Evolutionary conservation across 2,329 filamentous ascomycete species (phyloP), one percentile per base, ranked within the genome.

Genomic region (Ophiostoma sp.): DNA sequence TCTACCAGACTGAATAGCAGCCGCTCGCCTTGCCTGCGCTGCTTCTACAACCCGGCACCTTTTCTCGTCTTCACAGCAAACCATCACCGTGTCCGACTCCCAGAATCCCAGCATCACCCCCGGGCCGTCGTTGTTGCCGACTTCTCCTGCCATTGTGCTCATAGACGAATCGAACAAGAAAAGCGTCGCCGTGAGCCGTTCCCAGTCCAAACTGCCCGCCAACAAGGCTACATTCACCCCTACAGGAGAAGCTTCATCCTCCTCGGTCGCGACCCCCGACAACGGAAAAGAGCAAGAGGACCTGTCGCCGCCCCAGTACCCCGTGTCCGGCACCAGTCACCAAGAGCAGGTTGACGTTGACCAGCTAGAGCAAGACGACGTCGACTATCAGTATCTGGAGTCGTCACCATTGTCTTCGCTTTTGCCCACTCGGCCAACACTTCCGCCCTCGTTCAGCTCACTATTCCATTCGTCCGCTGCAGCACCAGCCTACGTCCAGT

Each of bases 361-460:
- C 66, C 41, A 47, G 41, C 49, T 36, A 11, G 38, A 55, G 16
- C 47, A 27, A 38, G 49, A 52, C 40, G 4, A 58, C 11, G 45
- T 12, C 7, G 8, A 60, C 60, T 38, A 41, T 40, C 60, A 60
- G 27, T 60, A 60, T 42, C 27, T 38, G 7, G 66, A 62, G 5
- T 16, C 69, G 44, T 58, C 58, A 16, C 52, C 65, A 18, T 45
- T 40, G 41, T 62, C 66, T 1, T 58, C 68, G 12, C 45, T 64
- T 11, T 36, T 68, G 11, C 62, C 68, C 52, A 36, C 41, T n/a
- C 65, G 52, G 16, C 42, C 55, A 16, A n/a, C 55, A 8, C 67
- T 47, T 78, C 85, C 84, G 68, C 86, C 85, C 70, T 82, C 86
- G 44, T 88, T 88, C 74, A 87, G 84, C 69, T 87, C 85, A 70